Base-by-base conservation (phyloP, 495 filamentous ascomycete genomes). In the Talaromyces stipitatus region DNA sequence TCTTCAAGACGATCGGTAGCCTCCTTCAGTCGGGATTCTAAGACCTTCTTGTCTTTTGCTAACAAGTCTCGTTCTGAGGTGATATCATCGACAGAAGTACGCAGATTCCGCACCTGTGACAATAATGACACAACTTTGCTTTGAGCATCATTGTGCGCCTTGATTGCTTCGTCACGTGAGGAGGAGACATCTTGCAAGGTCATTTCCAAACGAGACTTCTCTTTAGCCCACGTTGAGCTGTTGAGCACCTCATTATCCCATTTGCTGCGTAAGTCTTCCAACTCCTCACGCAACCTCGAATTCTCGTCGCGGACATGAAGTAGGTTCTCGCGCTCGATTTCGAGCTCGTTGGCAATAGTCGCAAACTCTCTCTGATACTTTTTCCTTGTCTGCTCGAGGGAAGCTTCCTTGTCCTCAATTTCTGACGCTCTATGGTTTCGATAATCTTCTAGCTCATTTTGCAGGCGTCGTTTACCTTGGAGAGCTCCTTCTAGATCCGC, bases 201-300 rank as follows among this genome's bases (percentile, higher is more conserved):
- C 41, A 91, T 84, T 62, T 97, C 95, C 57, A 98, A 78, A 6
- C 94, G 85, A 3, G 89, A 78, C 73, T 98, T 98, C 75, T 98
- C 94, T 75, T 98, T 98, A 29, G 91, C 91, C 94, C 94, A 98
- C 1, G 94, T 94, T 0, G 91, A 95, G 70, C 88, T 92, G 66
- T 98, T 98, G 63, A 98, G 85, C 18, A 97, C 91, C 71, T 98
- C 94, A 64, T 98, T 89, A 66, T 98, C 95, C 95, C 95, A 98
- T 68, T 97, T 97, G 58, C 86, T 90, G 50, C 94, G 86, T 20
- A 97, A 84, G 60, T 95, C 90, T 61, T 98, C 94, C 14, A 97
- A 81, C 67, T 98, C 94, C 64, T 97, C 94, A 4, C 95, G 85
- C 47, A 98, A 79, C 26, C 89, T 82, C 10, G 85, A 74, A 59